Evolutionary conservation across 352 stramenopile species (phyloP), one percentile per base, ranked within the genome.

Genomic region (Phytophthora sp.): DNA sequence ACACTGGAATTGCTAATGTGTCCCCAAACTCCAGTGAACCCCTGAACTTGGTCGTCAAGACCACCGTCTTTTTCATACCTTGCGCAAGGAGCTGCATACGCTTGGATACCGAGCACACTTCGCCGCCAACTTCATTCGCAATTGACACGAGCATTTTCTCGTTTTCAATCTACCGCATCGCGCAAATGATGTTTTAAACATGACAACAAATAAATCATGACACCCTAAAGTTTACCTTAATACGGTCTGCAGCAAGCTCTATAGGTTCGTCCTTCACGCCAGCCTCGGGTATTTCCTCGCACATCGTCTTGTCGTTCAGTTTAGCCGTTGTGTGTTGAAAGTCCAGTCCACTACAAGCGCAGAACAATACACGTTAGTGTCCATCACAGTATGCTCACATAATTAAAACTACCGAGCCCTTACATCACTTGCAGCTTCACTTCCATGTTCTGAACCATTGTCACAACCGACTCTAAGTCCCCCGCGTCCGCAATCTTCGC

Each of bases 71-170:
- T 59, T 91, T 93, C 78, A 91, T 91, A 30, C 86, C 82, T 49
- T 93, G 86, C 5, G 79, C 77, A 20, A 94, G 61, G 35, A 93
- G 59, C 20, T 94, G 80, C 78, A 93, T 89, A 4, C 82, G 76
- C 58, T 89, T 86, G 31, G 77, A 84, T 18, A 89, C 84, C 18
- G 84, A 90, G 39, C 65, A 71, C 30, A 94, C 81, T 27, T 93
- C 79, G 11, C 86, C 86, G 12, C 65, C 62, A 4, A 94, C 82
- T 71, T 91, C 82, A 3, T 77, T 72, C 2, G 83, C 86, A 8
- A 94, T 90, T 11, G 82, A 92, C 8, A 92, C 81, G 6, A 94
- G 81, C 83, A 93, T 93, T 57, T 94, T 94, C 58, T 94, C 86
- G 50, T 94, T 94, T 60, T 94, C 84, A 2, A 42, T 31, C 77